Base-by-base conservation (phyloP, 805 yeast genomes). In the Saccharomycopsis malanga region DNA sequence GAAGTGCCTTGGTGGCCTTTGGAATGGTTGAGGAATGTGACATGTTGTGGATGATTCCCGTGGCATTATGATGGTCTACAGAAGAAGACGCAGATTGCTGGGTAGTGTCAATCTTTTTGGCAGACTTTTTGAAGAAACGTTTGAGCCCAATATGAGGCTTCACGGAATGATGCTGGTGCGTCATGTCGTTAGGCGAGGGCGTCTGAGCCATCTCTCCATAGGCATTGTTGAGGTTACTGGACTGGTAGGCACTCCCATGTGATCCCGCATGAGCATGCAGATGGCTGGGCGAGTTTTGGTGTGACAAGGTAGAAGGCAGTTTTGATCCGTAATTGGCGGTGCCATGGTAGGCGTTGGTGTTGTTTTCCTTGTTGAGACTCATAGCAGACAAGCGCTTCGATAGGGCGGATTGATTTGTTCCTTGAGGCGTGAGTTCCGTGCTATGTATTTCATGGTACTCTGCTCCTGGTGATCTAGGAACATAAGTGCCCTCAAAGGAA, bases 91-190 rank as follows among this genome's bases (percentile, higher is more conserved):
- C 40, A 43, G 36, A 42, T 10, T 15, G 29, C 34, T 39, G 4
- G 10, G 45, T 3, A 24, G 36, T 17, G 9, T 49, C 36, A n/a
- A 25, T 38, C 9, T 49, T 49, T 15, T 55, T 53, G 3, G 54
- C 50, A 34, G 72, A 61, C 52, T 73, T 76, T 57, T 76, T 74
- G 60, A 78, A 70, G 58, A 76, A 77, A 46, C 83, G 59, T 54
- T 67, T 73, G 55, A 78, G 60, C 7, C 53, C 50, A 27, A 49
- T 41, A 27, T 48, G 53, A 2, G 50, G 45, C 39, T 47, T 47
- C 10, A 34, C 29, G n/a, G 21, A 24, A 20, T 30, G 41, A 27
- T 41, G 46, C 6, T 34, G 18, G n/a, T 24, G 38, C 14, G 15
- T 17, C 29, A n/a, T 65, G 68, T 46, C 40, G 32, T 42, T 27